Evolutionary conservation across 495 filamentous ascomycete genomes (phyloP).

Genomic region (Aspergillus carlsbadensis): DNA sequence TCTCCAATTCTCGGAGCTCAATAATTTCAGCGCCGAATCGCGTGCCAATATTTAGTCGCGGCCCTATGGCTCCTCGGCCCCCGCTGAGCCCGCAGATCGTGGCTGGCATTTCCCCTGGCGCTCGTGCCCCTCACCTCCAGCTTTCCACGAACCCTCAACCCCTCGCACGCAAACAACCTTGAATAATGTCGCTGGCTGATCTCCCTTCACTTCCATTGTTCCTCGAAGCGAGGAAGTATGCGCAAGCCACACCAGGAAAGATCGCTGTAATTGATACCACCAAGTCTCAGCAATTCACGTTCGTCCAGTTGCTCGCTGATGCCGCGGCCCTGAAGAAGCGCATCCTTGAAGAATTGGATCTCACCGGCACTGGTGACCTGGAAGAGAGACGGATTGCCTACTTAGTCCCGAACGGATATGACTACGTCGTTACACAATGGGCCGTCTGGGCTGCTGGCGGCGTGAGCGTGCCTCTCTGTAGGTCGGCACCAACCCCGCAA

Average conservation of each 20-base stretch:
- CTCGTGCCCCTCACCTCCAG: background rate
- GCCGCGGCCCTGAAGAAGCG: slow-evolving; percentile 63
- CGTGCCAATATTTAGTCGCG: slow-evolving; percentile 1
- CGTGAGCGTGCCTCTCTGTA: slow-evolving; percentile 42
- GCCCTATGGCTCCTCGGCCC: background rate
- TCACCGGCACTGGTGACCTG: slow-evolving; percentile 50
- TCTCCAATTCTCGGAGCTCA: background rate
- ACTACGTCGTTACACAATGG: slow-evolving; percentile 79
- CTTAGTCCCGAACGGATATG: slow-evolving; percentile 84
- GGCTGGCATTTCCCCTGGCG: background rate
- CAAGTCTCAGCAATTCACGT: slow-evolving; percentile 72
- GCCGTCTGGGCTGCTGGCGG: slow-evolving; percentile 42
- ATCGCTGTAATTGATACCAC: slow-evolving; percentile 73
- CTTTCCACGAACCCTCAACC: slow-evolving; percentile 1
- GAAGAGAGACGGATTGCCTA: slow-evolving; percentile 78
- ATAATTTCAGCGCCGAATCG: background rate
- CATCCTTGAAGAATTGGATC: slow-evolving; percentile 50
- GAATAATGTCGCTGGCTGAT: slow-evolving; percentile 10
- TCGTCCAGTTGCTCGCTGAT: slow-evolving; percentile 75
- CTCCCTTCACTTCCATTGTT: slow-evolving; percentile 76
- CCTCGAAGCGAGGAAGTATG: slow-evolving; percentile 48
- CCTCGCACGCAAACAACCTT: background rate
- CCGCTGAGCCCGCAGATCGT: background rate
- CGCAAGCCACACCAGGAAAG: slow-evolving; percentile 61
- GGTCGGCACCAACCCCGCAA: slow-evolving; percentile 5